Base-by-base conservation (phyloP, 495 filamentous ascomycete genomes). In the Neurospora sp. region DNA sequence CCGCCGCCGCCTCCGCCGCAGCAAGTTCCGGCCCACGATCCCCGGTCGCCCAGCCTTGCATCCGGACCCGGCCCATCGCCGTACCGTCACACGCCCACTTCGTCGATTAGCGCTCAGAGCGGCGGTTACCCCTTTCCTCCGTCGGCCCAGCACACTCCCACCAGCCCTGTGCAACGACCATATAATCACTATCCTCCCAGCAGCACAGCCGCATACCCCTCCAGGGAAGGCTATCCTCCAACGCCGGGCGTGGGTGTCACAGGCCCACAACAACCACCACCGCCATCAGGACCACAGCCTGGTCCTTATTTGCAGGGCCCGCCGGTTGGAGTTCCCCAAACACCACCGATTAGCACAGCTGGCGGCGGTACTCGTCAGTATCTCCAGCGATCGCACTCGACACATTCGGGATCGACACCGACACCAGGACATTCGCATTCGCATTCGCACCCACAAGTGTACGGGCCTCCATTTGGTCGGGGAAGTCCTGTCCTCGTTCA, bases 91-190 rank as follows among this genome's bases (percentile, higher is more conserved):
- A 84, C 83, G 39, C 84, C 85, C 6, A 82, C 81, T 3, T 82
- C 83, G 16, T 84, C 84, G 20, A 68, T 82, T 69, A 81, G 81
- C 75, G 78, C 75, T 14, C 75, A 78, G n/a, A 81, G 80, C 78
- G 81, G 77, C 70, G 84, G 85, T 69, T 90, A 88, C 74, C 86
- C 86, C 8, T 89, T 89, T 71, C 85, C 86, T 27, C 79, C 82
- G 61, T 61, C 53, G 53, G 79, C 81, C n/a, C 82, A 84, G 48
- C 86, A 86, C 71, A 85, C 83, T 70, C 85, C 87, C n/a, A 80
- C 84, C 37, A 85, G 84, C 73, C 84, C 84, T 70, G 78, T 83
- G 73, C 83, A 84, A 79, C 83, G 80, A 68, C 22, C 27, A 16
- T 61, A 35, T 12, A 85, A 84, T 72, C 85, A 83, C 69, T 85